Conservation (phyloP, 1,284 basidiomycete genomes). For the Ceratobasidium sp. region DNA sequence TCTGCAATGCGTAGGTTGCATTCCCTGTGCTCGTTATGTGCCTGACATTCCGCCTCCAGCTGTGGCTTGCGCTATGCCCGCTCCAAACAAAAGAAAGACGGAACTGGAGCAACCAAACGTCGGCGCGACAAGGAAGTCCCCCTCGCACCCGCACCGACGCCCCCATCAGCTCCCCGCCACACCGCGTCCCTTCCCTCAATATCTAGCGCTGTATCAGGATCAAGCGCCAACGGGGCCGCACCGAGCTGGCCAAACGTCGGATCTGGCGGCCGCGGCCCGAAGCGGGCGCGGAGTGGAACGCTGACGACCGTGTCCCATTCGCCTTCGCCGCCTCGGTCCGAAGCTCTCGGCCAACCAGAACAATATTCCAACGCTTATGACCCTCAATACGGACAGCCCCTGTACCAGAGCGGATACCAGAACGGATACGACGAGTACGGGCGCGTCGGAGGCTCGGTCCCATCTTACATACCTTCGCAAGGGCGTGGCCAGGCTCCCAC, state of each 20-base stretch:
- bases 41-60: constrained; percentile 57
- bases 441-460: background rate
- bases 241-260: constrained; percentile 10
- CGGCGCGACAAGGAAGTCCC: constrained; percentile 35
- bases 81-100: constrained; percentile 84
- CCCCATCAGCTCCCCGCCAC: constrained; percentile 10
- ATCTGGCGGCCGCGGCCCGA: background rate
- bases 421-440: constrained; percentile 29
- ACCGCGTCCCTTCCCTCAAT: background rate
- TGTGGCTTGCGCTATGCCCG: constrained; percentile 84
- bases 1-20: constrained; percentile 88
- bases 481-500: constrained; percentile 10
- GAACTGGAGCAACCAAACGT: constrained; percentile 52
- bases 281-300: constrained; percentile 26
- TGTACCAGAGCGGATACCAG: constrained; percentile 15
- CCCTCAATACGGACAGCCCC: constrained; percentile 5
- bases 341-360: constrained; percentile 10
- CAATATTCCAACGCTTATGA: constrained; percentile 1
- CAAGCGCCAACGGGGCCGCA: background rate
- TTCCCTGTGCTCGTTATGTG: constrained; percentile 49
- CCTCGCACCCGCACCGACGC: constrained; percentile 17
- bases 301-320: background rate
- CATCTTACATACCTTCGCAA: background rate
- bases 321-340: constrained; percentile 27
- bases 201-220: background rate